These are phyloP conservation scores for Juglanconis oblonga DNA, from an alignment of 2,329 filamentous ascomycete species.

Conservation along the genomic window DNA sequence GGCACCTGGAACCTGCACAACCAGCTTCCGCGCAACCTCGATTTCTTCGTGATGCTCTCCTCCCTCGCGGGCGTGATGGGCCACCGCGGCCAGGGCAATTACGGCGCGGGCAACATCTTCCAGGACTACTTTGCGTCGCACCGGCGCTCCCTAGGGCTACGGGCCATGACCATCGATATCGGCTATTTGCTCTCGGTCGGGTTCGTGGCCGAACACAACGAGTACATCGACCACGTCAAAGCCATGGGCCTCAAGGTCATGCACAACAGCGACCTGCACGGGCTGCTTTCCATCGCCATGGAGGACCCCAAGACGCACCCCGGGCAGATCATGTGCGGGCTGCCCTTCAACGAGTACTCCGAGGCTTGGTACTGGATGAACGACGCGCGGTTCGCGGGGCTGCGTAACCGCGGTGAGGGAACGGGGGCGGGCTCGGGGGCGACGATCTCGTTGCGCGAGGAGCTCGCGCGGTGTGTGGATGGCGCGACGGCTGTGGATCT, in stretches of 20 bases:
- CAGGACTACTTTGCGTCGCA: slow-evolving; percentile 30
- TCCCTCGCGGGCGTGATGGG: slow-evolving; percentile 13
- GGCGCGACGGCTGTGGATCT: slow-evolving; percentile 1
- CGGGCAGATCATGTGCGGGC: slow-evolving; percentile 6
- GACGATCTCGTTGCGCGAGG: slow-evolving; percentile 7
- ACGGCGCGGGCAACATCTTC: slow-evolving; percentile 31
- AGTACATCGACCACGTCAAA: slow-evolving; percentile 19
- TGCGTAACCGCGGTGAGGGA: not conserved
- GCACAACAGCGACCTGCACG: slow-evolving; percentile 1
- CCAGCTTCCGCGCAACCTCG: slow-evolving; percentile 4
- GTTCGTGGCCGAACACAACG: slow-evolving; percentile 22
- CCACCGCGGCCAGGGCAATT: slow-evolving; percentile 12
- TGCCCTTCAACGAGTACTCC: slow-evolving; percentile 6
- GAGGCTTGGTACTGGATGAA: slow-evolving; percentile 1
- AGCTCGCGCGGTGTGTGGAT: not conserved
- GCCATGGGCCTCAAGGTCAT: slow-evolving; percentile 2
- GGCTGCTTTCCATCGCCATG: slow-evolving; percentile 19
- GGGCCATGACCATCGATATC: slow-evolving; percentile 24
- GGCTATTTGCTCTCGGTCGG: slow-evolving; percentile 27
- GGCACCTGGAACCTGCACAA: slow-evolving; percentile 14
- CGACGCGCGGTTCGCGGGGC: not conserved
- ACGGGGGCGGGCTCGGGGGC: not conserved
- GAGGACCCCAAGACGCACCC: slow-evolving; percentile 2
- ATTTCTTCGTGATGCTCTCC: slow-evolving; percentile 16
- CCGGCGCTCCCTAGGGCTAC: slow-evolving; percentile 21